These are phyloP conservation scores for Penicillium sp. DNA, from an alignment of 2,329 filamentous ascomycete genomes.

Conservation along the genomic window DNA sequence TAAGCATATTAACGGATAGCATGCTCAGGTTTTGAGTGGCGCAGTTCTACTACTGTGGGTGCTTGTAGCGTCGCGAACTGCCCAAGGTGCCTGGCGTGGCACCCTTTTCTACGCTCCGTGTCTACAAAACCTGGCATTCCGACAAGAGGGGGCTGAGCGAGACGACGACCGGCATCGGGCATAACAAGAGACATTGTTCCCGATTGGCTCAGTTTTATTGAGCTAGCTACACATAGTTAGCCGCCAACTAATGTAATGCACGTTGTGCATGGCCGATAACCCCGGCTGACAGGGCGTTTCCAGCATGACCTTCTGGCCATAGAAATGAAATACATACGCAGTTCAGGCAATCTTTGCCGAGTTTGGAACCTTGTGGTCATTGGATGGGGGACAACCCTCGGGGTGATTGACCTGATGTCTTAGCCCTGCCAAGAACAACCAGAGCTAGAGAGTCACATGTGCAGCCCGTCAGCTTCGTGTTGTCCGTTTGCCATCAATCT, in stretches of 20 bases:
- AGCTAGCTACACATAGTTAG: not conserved
- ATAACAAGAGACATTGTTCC: not conserved
- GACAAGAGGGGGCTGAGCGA: slow-evolving; percentile 14
- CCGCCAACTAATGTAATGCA: not conserved
- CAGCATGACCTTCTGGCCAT: not conserved
- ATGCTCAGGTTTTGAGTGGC: slow-evolving; percentile 42
- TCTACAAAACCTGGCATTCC: slow-evolving; percentile 36
- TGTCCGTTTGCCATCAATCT: not conserved
- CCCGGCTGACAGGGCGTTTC: not conserved
- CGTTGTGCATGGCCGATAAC: slow-evolving; percentile 1
- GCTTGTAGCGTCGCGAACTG: slow-evolving; percentile 47
- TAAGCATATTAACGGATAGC: not conserved
- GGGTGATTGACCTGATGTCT: not conserved
- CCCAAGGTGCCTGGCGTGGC: slow-evolving; percentile 44
- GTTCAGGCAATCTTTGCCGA: slow-evolving; percentile 17
- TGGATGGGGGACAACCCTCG: slow-evolving; percentile 4
- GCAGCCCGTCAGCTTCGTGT: not conserved
- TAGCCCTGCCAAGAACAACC: slow-evolving; percentile 3
- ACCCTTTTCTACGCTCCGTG: slow-evolving; percentile 51
- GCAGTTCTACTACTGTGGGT: slow-evolving; percentile 51
- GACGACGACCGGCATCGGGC: slow-evolving; percentile 10
- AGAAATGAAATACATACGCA: no score
- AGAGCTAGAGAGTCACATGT: slow-evolving; percentile 12
- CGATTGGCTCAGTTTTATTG: not conserved
- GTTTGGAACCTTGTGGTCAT: not conserved